phyloP scores from a whole-genome alignment of 768 basidiomycete species.

The Boletus tomentosulus region DNA sequence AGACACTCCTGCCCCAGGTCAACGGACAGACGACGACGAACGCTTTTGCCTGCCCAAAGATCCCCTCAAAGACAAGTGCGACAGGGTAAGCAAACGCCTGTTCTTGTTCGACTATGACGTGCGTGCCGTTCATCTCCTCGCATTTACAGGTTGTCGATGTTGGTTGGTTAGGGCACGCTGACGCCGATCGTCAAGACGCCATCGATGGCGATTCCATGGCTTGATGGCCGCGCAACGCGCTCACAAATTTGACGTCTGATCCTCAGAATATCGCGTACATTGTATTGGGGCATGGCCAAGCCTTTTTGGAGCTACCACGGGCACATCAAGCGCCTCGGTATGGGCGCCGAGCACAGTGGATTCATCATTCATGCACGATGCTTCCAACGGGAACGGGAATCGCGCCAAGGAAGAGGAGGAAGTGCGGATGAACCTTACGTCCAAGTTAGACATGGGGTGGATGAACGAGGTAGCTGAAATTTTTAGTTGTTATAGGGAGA shows the following conservation, averaged over 20 bases:
- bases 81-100: conserved; percentile 69
- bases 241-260: conserved; percentile 68
- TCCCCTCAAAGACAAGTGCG: conserved; percentile 43
- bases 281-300: conserved; percentile 93
- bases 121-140: neutral
- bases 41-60: conserved; percentile 73
- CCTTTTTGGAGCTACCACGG: conserved; percentile 91
- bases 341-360: conserved; percentile 94
- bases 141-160: neutral
- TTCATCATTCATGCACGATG: conserved; percentile 64
- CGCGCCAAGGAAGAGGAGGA: conserved; percentile 20
- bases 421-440: conserved; percentile 82
- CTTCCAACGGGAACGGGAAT: conserved; percentile 39
- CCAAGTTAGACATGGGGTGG: conserved; percentile 85
- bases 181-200: conserved; percentile 96
- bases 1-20: conserved; percentile 78
- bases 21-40: conserved; percentile 64
- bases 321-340: conserved; percentile 74
- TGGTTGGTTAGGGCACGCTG: conserved; percentile 70
- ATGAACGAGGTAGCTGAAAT: conserved; percentile 94
- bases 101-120: conserved; percentile 95
- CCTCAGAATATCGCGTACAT: conserved; percentile 93
- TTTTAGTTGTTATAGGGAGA: conserved; percentile 95
- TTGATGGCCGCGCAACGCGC: conserved; percentile 63
- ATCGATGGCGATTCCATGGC: conserved; percentile 78